Evolutionary conservation across 371 early-diverging fungal genomes (phyloP).

Genomic region (Mortierella sp.): DNA sequence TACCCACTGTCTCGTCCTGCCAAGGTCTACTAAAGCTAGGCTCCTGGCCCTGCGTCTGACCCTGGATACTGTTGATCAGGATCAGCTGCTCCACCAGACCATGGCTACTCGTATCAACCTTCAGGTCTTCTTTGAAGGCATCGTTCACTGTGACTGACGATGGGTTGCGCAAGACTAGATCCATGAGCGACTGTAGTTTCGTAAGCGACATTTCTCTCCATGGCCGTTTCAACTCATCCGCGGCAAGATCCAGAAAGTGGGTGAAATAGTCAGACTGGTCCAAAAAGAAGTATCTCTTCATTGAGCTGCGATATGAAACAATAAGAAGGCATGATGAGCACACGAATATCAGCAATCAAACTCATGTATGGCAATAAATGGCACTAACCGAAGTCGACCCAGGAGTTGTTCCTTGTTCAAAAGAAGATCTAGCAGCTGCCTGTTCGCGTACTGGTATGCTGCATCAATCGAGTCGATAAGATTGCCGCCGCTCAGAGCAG

Average conservation of each 20-base stretch:
- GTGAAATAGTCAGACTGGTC: slow-evolving; percentile 94
- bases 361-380: too few relatives aligned
- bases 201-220: slow-evolving; percentile 73
- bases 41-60: slow-evolving; percentile 17
- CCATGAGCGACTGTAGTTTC: slow-evolving; percentile 86
- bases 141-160: slow-evolving; percentile 84
- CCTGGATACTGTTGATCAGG: slow-evolving; percentile 65
- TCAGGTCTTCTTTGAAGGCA: slow-evolving; percentile 87
- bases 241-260: slow-evolving; percentile 92
- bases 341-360: too few relatives aligned
- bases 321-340: too few relatives aligned
- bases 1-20: slow-evolving; percentile 25
- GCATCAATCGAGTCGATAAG: slow-evolving; percentile 71
- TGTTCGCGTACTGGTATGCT: slow-evolving; percentile 83
- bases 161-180: slow-evolving; percentile 88
- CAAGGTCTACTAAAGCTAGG: slow-evolving; percentile 27
- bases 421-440: slow-evolving; percentile 73
- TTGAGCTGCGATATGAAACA: slow-evolving; percentile 73
- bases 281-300: slow-evolving; percentile 92
- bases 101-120: slow-evolving; percentile 71
- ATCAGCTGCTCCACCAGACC: slow-evolving; percentile 79
- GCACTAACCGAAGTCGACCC: slow-evolving; percentile 73
- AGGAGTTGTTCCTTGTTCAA: slow-evolving; percentile 76
- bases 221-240: slow-evolving; percentile 75
- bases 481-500: slow-evolving; percentile 28